phyloP scores from a whole-genome alignment of 163 green algal genomes.

The Chloromonas sp. region DNA sequence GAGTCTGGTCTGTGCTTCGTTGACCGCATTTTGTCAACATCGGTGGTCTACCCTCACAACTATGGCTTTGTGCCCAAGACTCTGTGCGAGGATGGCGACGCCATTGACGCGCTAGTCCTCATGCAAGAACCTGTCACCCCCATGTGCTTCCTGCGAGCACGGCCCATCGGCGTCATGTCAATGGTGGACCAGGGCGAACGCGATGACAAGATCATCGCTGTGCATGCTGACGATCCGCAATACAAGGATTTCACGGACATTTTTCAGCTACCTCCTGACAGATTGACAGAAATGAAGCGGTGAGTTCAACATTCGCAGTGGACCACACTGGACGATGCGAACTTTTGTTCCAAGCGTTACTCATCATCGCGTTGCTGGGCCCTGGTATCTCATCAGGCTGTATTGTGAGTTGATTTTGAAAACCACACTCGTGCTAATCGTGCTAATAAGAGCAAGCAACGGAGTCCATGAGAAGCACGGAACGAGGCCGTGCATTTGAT shows the following conservation, averaged over 20 bases:
- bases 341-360: neutral
- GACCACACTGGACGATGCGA: neutral
- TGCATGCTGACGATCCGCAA: slow-evolving; percentile 92
- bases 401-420: neutral
- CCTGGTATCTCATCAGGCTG: neutral
- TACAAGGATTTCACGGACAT: slow-evolving; percentile 88
- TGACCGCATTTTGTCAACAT: slow-evolving; percentile 91
- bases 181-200: slow-evolving; percentile 89
- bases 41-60: slow-evolving; percentile 94
- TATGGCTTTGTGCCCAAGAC: slow-evolving; percentile 81
- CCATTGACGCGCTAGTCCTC: slow-evolving; percentile 93
- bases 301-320: slow-evolving; percentile 19
- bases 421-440: neutral
- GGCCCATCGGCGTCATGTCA: slow-evolving; percentile 92
- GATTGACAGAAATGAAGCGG: slow-evolving; percentile 81
- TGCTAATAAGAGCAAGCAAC: neutral
- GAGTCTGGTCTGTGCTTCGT: slow-evolving; percentile 79
- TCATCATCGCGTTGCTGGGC: neutral
- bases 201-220: slow-evolving; percentile 86
- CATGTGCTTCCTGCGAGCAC: slow-evolving; percentile 84
- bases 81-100: slow-evolving; percentile 84
- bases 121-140: slow-evolving; percentile 79
- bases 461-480: neutral
- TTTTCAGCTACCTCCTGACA: slow-evolving; percentile 80
- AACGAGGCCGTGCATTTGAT: neutral